Base-by-base conservation (phyloP, 2,329 filamentous ascomycete genomes). In the Paecilomyces sp. region DNA sequence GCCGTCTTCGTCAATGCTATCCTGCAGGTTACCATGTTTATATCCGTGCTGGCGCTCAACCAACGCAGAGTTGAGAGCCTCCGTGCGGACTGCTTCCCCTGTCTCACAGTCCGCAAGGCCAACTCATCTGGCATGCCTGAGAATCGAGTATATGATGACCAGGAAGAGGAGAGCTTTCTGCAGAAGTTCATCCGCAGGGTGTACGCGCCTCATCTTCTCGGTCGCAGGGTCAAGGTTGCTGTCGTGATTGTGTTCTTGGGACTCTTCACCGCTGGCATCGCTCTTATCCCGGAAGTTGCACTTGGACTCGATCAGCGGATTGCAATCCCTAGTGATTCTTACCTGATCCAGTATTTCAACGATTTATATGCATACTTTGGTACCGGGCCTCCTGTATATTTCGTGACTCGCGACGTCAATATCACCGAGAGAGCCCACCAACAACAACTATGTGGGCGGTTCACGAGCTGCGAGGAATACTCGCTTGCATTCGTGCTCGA, bases 1-100 rank as follows among this genome's bases (percentile, higher is more conserved):
- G 94, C 94, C 11, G 94, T 99, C 11, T 88, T 97, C 67, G 93
- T 99, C 81, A 99, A 99, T 71, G 95, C 95, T 0, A 74, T 97
- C n/a, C 80, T 99, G 5, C 94, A 99, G 74, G 89, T 97, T 65
- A 99, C 95, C 0, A 93, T 97, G 86, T 99, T 99, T 70, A 85
- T 97, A 47, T 93, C 95, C 0, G 88, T 97, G 2, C 82, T 99
- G 7, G 87, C 92, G 1, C 82, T 96, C 60, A 99, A 99, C 70
- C 94, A 99, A 76, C 85, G 87, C 71, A 85, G 95, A 8, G 92
- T 96, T 0, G 93, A 99, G 71, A 88, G 90, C 66, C 86, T 90
- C 58, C 87, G 93, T 28, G 91, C 92, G 55, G 94, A 99, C 74
- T 94, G 95, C 70, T 87, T 97, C 71, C 95, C 94, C 3, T 99